These are phyloP conservation scores for Sporobolomyces phaffii DNA, from an alignment of 768 basidiomycete genomes.

Conservation along the genomic window DNA sequence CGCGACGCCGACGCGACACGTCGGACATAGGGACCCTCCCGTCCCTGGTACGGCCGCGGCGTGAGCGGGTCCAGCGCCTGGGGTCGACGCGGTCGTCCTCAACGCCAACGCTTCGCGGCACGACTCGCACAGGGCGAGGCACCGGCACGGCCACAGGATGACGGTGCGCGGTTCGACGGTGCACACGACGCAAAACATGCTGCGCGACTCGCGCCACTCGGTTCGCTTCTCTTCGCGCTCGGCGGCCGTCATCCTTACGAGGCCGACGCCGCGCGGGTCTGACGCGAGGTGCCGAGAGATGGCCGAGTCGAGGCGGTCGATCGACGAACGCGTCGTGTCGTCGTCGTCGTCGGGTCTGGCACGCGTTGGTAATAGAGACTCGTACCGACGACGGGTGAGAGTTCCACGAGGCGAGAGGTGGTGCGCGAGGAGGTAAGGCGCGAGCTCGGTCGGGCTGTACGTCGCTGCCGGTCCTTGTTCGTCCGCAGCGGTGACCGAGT, in stretches of 20 bases:
- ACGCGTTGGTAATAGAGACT: neutral
- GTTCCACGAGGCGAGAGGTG: neutral
- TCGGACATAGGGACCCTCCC: conserved; percentile 5
- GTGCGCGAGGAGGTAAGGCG: conserved; percentile 33
- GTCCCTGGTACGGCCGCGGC: neutral
- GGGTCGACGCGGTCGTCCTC: neutral
- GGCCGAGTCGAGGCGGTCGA: neutral
- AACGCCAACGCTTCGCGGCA: conserved; percentile 25
- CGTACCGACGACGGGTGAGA: conserved; percentile 20
- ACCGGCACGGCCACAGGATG: conserved; percentile 35
- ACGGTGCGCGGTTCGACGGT: conserved; percentile 23
- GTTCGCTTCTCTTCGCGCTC: conserved; percentile 3
- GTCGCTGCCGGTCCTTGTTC: neutral
- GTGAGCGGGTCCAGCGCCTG: neutral
- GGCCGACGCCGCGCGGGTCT: too few relatives aligned
- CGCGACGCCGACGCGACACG: neutral
- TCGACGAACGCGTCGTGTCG: neutral
- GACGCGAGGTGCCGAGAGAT: neutral
- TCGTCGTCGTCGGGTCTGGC: too few relatives aligned
- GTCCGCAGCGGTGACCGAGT: too few relatives aligned
- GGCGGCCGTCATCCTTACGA: too few relatives aligned
- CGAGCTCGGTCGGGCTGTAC: conserved; percentile 1
- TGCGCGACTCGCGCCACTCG: conserved; percentile 15
- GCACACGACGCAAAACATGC: conserved; percentile 29
- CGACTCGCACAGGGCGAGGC: conserved; percentile 21